Evolutionary conservation across 345 rosid genomes (phyloP).

Genomic region (Microthlaspi erraticum): DNA sequence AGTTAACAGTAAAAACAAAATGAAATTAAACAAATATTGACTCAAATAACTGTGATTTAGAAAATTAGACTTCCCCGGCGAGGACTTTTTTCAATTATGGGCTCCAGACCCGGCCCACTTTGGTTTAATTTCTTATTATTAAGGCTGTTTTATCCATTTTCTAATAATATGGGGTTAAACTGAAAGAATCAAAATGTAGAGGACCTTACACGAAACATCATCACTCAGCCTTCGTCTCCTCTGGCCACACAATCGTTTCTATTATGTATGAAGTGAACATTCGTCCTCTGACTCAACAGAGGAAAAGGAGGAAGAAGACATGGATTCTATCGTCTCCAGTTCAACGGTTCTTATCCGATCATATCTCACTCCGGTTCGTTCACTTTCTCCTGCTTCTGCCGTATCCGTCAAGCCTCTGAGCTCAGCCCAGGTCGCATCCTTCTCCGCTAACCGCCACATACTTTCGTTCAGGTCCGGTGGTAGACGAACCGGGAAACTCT

Average conservation of each 20-base stretch:
- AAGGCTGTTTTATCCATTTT: too few species aligned
- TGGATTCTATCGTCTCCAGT: conserved; percentile 46
- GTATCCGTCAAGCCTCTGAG: conserved; percentile 35
- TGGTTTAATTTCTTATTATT: too few species aligned
- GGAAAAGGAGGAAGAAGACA: conserved; percentile 26
- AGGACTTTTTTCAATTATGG: too few species aligned
- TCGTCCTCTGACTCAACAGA: conserved; percentile 19
- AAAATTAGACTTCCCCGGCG: too few species aligned
- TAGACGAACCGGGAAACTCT: not conserved
- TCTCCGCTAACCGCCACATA: conserved; percentile 24
- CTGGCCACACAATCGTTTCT: conserved; percentile 40
- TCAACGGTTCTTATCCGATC: conserved; percentile 42
- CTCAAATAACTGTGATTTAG: too few species aligned
- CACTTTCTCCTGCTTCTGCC: not conserved
- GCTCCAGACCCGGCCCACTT: too few species aligned
- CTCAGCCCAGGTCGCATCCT: conserved; percentile 25
- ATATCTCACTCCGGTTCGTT: conserved; percentile 23
- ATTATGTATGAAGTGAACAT: not conserved
- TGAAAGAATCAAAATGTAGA: too few species aligned
- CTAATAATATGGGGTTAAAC: too few species aligned
- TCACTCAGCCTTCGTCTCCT: too few species aligned
- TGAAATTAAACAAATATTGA: too few species aligned
- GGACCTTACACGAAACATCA: too few species aligned
- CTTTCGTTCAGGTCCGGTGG: conserved; percentile 39
- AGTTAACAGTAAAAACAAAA: too few species aligned